Evolutionary conservation across 306 rosid genomes (phyloP).

Genomic region (Glycine tomentella): DNA sequence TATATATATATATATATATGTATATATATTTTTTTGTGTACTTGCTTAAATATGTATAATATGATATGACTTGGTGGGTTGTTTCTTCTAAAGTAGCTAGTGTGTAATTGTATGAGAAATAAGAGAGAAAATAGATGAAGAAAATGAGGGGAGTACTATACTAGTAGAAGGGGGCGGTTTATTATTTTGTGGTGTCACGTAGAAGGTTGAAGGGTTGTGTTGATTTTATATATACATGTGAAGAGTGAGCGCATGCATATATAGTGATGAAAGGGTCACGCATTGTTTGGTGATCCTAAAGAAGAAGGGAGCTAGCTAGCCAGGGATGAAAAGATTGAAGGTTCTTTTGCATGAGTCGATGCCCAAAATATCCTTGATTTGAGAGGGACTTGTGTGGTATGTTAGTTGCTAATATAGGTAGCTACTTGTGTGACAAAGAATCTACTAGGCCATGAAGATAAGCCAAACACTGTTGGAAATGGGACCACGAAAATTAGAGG

Average conservation of each 20-base stretch:
- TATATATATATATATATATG: too few species aligned
- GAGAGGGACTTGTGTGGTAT: constrained; percentile 58
- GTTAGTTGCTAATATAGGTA: background rate
- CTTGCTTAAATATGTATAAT: too few species aligned
- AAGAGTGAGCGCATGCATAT: background rate
- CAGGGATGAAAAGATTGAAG: constrained; percentile 47
- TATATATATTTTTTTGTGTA: too few species aligned
- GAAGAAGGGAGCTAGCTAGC: background rate
- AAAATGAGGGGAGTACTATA: too few species aligned
- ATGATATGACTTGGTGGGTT: too few species aligned
- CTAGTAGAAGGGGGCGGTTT: too few species aligned
- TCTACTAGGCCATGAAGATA: constrained; percentile 55
- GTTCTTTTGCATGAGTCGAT: constrained; percentile 49
- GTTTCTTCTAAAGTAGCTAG: too few species aligned
- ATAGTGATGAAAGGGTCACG: constrained; percentile 17
- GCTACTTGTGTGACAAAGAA: constrained; percentile 57
- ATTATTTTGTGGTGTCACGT: constrained; percentile 34
- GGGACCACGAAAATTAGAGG: constrained; percentile 42
- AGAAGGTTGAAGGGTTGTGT: constrained; percentile 37
- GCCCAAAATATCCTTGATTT: constrained; percentile 46
- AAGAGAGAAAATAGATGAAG: too few species aligned
- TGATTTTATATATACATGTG: constrained; percentile 42
- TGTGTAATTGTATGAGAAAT: too few species aligned
- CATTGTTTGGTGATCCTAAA: constrained; percentile 31
- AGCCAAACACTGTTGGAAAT: constrained; percentile 59